Evolutionary conservation across 2,329 filamentous ascomycete genomes (phyloP).

Genomic region (Zymoseptoria passerinii): DNA sequence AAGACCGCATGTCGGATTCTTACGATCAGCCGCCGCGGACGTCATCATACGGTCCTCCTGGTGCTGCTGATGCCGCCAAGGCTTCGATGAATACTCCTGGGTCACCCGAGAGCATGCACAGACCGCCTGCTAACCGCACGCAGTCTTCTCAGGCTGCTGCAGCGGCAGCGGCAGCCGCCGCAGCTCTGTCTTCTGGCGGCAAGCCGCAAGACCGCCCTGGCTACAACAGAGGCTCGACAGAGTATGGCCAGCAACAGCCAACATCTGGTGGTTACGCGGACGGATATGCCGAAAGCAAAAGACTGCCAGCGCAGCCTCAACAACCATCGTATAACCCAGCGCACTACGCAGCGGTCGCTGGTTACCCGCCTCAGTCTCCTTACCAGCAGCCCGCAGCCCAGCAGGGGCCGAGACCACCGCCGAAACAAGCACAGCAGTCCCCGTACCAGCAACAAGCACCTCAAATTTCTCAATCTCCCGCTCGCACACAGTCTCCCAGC

Average conservation of each 20-base stretch:
- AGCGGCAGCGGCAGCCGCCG: conserved; percentile 36
- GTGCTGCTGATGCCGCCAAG: conserved; percentile 43
- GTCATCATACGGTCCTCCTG: conserved; percentile 33
- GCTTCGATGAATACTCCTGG: conserved; percentile 36
- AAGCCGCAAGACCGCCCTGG: conserved; percentile 32
- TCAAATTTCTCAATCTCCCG: conserved; percentile 10
- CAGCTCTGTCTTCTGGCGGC: conserved; percentile 33
- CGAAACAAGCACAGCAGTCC: conserved; percentile 47
- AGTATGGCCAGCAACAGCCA: conserved; percentile 24
- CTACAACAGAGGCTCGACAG: conserved; percentile 39
- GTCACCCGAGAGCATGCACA: conserved; percentile 40
- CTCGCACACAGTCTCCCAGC: conserved; percentile 30
- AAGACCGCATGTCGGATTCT: conserved; percentile 33
- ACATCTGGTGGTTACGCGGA: conserved; percentile 25
- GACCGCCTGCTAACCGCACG: conserved; percentile 41
- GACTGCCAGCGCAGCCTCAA: conserved; percentile 28
- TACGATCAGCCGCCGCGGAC: conserved; percentile 33
- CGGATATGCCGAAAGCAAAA: conserved; percentile 27
- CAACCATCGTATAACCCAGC: conserved; percentile 62
- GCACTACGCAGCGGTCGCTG: conserved; percentile 52
- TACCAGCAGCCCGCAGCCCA: conserved; percentile 38
- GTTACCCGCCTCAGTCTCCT: conserved; percentile 26
- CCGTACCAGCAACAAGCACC: conserved; percentile 35
- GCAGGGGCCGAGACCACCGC: conserved; percentile 45
- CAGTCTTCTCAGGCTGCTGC: conserved; percentile 44